A percentile compares a stretch with the other conserved stretches of the same genome.
Conservation (phyloP, 1,284 basidiomycete genomes). For the Ganoderma lucidum region DNA sequence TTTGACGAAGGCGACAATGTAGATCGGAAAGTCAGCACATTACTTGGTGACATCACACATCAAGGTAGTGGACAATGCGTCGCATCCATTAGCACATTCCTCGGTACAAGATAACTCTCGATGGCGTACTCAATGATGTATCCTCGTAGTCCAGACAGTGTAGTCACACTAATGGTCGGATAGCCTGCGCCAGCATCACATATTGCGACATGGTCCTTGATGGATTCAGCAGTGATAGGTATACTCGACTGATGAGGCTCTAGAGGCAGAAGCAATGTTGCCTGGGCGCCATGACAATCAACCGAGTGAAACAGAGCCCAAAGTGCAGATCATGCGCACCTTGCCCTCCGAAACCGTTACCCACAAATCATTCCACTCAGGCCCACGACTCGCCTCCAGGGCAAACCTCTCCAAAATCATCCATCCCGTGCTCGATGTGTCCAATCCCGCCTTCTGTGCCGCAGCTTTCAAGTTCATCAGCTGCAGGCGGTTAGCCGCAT, state of each 20-base stretch:
- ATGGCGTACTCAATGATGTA: slow-evolving; percentile 61
- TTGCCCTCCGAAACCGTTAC: slow-evolving; percentile 70
- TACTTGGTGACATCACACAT: slow-evolving; percentile 46
- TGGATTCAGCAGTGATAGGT: slow-evolving; percentile 73
- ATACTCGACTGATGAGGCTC: slow-evolving; percentile 59
- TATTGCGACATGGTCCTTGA: slow-evolving; percentile 82
- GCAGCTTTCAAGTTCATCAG: slow-evolving; percentile 84
- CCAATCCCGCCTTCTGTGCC: slow-evolving; percentile 78
- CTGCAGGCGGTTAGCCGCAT: slow-evolving; percentile 75
- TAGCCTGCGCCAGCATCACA: slow-evolving; percentile 58
- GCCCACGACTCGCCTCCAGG: slow-evolving; percentile 62
- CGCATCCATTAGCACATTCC: slow-evolving; percentile 11
- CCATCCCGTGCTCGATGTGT: slow-evolving; percentile 80
- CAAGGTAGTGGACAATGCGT: background rate
- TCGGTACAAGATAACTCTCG: slow-evolving; percentile 27
- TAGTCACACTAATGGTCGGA: slow-evolving; percentile 62
- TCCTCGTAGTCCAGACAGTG: slow-evolving; percentile 84
- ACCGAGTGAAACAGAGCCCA: slow-evolving; percentile 9
- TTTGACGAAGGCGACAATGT: slow-evolving; percentile 70
- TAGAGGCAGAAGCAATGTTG: slow-evolving; percentile 79
- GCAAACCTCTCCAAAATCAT: slow-evolving; percentile 84
- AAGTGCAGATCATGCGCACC: slow-evolving; percentile 50
- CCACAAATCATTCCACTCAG: slow-evolving; percentile 84
- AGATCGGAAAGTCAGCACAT: slow-evolving; percentile 69
- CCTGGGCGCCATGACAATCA: slow-evolving; percentile 52